A percentile compares a stretch with the other conserved stretches of the same genome.
Evolutionary conservation across 1,284 basidiomycete genomes (phyloP).

Genomic region (Ganoderma boninense): DNA sequence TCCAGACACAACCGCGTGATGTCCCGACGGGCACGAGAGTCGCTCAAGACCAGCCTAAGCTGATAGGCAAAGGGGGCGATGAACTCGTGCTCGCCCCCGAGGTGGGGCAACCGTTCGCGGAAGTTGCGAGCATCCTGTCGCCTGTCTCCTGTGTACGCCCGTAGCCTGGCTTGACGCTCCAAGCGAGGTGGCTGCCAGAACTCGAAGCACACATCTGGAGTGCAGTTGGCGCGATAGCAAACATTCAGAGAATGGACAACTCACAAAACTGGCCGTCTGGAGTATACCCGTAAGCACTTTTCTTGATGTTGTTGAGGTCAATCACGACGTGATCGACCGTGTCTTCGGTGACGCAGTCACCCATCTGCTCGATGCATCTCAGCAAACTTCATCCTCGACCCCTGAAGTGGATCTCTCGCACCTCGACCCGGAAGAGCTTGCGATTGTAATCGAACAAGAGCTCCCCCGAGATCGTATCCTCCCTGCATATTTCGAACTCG

Average conservation of each 20-base stretch:
- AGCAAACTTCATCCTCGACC: not conserved
- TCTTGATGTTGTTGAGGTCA: conserved; percentile 63
- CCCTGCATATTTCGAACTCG: conserved; percentile 57
- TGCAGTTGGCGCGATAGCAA: not conserved
- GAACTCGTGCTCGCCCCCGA: conserved; percentile 59
- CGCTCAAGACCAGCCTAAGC: conserved; percentile 62
- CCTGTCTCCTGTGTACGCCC: conserved; percentile 51
- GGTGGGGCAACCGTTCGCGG: conserved; percentile 60
- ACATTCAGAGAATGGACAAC: conserved; percentile 18
- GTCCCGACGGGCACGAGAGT: conserved; percentile 48
- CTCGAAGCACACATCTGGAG: conserved; percentile 68
- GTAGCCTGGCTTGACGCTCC: conserved; percentile 63
- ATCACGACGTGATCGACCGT: conserved; percentile 59
- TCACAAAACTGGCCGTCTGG: conserved; percentile 45
- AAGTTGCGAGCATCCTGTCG: conserved; percentile 50
- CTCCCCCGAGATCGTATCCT: conserved; percentile 54
- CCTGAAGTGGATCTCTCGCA: conserved; percentile 38
- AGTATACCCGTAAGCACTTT: conserved; percentile 63
- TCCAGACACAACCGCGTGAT: conserved; percentile 60
- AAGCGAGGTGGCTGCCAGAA: conserved; percentile 63
- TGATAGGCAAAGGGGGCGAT: conserved; percentile 72
- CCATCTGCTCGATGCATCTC: conserved; percentile 50
- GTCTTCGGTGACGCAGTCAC: conserved; percentile 59
- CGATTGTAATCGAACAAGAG: conserved; percentile 69
- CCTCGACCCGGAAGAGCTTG: conserved; percentile 68